Base-by-base conservation (phyloP, 2,329 filamentous ascomycete genomes). In the Byssochlamys sp. region DNA sequence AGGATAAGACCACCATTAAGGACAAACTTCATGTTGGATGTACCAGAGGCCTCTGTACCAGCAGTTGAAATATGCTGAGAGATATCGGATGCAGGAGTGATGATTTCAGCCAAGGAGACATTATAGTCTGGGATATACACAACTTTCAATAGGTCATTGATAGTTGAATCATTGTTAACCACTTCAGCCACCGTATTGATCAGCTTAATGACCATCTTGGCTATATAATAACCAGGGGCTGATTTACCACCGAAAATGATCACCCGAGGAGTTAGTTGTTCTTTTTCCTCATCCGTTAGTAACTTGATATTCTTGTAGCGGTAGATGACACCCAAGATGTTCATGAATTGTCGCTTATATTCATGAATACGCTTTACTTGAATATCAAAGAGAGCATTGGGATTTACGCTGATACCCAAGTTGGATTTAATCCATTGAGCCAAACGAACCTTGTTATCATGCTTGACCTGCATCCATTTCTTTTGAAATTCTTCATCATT, bases 1-100 rank as follows among this genome's bases (percentile, higher is more conserved):
- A 99, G 97, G 69, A 99, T 95, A 60, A 99, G 80, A 62, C 94
- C 94, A 62, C 94, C 94, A 68, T 97, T 99, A 68, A 99, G 81
- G 12, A 96, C 94, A 73, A 99, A 99, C 76, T 99, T 99, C 94
- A 99, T 99, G 84, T 99, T 99, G 69, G 90, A 95, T 11, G 91
- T 96, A 62, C 92, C 92, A 62, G 80, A 84, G 27, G 83, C 85
- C 66, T 99, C 94, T 1, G 94, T 99, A 54, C 94, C 94, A 45
- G 94, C 94, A 26, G 94, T 99, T 2, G 94, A 97, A 69, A 99
- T 99, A 73, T 99, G 94, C 78, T 99, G 94, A 75, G 91, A 96
- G 68, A 99, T 87, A 67, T 99, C 94, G 25, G 90, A 96, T 10
- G 94, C 94, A 11, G 94, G 94, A 62, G 84, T 84, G 68, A 99